These are phyloP conservation scores for Sporisorium iseilematis-ciliati DNA, from an alignment of 1,284 basidiomycete genomes.

Conservation along the genomic window DNA sequence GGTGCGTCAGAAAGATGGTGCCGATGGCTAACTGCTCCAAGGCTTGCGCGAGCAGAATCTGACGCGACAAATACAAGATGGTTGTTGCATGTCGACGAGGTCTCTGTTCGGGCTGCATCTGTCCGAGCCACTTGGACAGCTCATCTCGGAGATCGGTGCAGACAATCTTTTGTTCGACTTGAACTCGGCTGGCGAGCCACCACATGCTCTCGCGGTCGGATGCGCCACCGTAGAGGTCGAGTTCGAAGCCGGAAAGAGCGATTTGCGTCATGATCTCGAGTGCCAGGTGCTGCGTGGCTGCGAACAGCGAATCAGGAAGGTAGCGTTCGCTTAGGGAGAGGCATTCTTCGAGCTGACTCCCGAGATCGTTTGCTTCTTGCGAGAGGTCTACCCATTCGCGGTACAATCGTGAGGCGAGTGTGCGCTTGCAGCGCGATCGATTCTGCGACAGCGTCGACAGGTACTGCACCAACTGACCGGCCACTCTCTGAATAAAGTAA, in stretches of 20 bases:
- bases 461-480: slow-evolving; percentile 53
- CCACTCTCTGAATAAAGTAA: slow-evolving; percentile 42
- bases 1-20: slow-evolving; percentile 21
- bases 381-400: slow-evolving; percentile 47
- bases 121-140: slow-evolving; percentile 24
- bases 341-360: slow-evolving; percentile 22
- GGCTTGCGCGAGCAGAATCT: slow-evolving; percentile 33
- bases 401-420: slow-evolving; percentile 41
- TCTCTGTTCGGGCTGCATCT: slow-evolving; percentile 1
- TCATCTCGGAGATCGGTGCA: slow-evolving; percentile 41
- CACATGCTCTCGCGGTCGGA: slow-evolving; percentile 39
- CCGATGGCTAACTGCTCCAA: slow-evolving; percentile 29
- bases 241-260: slow-evolving; percentile 80
- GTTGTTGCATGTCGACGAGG: slow-evolving; percentile 18
- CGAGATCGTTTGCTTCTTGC: slow-evolving; percentile 44
- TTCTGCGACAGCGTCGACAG: slow-evolving; percentile 54
- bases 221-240: slow-evolving; percentile 77
- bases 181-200: slow-evolving; percentile 50
- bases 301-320: slow-evolving; percentile 56
- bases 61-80: slow-evolving; percentile 32
- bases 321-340: slow-evolving; percentile 30
- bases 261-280: slow-evolving; percentile 77
- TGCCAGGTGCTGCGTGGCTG: slow-evolving; percentile 76
- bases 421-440: slow-evolving; percentile 51
- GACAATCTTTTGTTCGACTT: slow-evolving; percentile 37